Conservation (phyloP, 2,329 filamentous ascomycete species). For the Aspergillus sojae region DNA sequence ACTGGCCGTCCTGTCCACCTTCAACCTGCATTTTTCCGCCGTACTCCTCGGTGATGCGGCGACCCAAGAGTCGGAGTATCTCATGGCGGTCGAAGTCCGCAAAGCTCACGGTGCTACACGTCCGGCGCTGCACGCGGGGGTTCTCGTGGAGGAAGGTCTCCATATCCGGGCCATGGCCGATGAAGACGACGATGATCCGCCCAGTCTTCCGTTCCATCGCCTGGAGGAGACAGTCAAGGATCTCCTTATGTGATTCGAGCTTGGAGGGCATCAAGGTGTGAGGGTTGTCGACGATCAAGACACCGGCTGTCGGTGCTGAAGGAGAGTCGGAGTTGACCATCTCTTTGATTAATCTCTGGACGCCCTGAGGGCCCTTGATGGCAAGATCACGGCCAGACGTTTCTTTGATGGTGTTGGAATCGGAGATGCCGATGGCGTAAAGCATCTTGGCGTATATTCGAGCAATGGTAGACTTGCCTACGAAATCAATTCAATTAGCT, state of each 20-base stretch:
- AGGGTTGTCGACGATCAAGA: slow-evolving; percentile 20
- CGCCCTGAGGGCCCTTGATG: slow-evolving; percentile 12
- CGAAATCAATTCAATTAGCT: not conserved
- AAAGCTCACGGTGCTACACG: slow-evolving; percentile 22
- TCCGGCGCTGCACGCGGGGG: slow-evolving; percentile 17
- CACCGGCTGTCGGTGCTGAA: slow-evolving; percentile 14
- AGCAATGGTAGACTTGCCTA: slow-evolving; percentile 22
- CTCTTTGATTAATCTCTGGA: slow-evolving; percentile 13
- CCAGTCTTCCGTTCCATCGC: slow-evolving; percentile 19
- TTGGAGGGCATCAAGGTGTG: slow-evolving; percentile 11
- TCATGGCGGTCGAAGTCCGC: slow-evolving; percentile 20
- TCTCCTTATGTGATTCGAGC: slow-evolving; percentile 7
- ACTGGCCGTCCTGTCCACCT: slow-evolving; percentile 22
- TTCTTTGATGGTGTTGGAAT: slow-evolving; percentile 15
- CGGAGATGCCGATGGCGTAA: slow-evolving; percentile 20
- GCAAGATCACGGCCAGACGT: slow-evolving; percentile 20
- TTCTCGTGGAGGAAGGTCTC: slow-evolving; percentile 17
- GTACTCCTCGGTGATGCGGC: slow-evolving; percentile 18
- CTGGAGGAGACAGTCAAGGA: slow-evolving; percentile 16
- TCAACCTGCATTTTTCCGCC: slow-evolving; percentile 24
- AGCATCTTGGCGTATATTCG: slow-evolving; percentile 26
- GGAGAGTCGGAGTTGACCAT: slow-evolving; percentile 12
- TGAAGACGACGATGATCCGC: slow-evolving; percentile 21
- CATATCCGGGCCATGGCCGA: slow-evolving; percentile 13
- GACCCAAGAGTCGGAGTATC: slow-evolving; percentile 15